phyloP scores from a whole-genome alignment of 169 alveolate species.

The Theileria orientalis region DNA sequence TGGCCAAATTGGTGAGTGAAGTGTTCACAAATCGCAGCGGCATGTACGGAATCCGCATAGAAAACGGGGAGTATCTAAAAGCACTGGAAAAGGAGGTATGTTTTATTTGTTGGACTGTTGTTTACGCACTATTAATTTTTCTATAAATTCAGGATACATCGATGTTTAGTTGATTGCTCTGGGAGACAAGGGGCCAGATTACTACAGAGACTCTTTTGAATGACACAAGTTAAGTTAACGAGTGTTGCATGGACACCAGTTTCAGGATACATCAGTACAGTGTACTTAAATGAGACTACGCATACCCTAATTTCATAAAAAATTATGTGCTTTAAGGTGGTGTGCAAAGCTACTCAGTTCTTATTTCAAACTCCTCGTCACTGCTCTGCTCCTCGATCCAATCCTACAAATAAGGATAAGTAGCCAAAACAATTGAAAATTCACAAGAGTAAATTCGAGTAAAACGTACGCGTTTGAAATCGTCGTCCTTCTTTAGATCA shows the following conservation, averaged over 20 bases:
- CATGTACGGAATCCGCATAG: constrained; percentile 2
- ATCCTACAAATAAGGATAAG: constrained; percentile 20
- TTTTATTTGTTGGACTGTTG: too few relatives aligned
- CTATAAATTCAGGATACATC: background rate
- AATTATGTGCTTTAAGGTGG: too few relatives aligned
- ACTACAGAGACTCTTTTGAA: constrained; percentile 41
- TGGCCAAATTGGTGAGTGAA: constrained; percentile 6
- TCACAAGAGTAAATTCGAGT: background rate
- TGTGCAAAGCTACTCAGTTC: constrained; percentile 33
- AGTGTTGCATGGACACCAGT: too few relatives aligned
- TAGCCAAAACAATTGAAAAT: too few relatives aligned
- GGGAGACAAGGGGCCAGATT: constrained; percentile 47
- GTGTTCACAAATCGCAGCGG: constrained; percentile 11
- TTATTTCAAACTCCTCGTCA: constrained; percentile 66
- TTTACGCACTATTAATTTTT: too few relatives aligned
- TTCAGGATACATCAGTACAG: too few relatives aligned
- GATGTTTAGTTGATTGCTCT: constrained; percentile 40
- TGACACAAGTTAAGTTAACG: too few relatives aligned
- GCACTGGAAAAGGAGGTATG: constrained; percentile 46
- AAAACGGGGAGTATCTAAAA: constrained; percentile 13
- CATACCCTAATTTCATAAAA: too few relatives aligned
- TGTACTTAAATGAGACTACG: too few relatives aligned
- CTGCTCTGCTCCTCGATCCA: constrained; percentile 67
- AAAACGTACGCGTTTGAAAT: constrained; percentile 18
- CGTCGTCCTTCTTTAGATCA: background rate